Base-by-base conservation (phyloP, 2,329 filamentous ascomycete species). In the Raffaelea albimanens region DNA sequence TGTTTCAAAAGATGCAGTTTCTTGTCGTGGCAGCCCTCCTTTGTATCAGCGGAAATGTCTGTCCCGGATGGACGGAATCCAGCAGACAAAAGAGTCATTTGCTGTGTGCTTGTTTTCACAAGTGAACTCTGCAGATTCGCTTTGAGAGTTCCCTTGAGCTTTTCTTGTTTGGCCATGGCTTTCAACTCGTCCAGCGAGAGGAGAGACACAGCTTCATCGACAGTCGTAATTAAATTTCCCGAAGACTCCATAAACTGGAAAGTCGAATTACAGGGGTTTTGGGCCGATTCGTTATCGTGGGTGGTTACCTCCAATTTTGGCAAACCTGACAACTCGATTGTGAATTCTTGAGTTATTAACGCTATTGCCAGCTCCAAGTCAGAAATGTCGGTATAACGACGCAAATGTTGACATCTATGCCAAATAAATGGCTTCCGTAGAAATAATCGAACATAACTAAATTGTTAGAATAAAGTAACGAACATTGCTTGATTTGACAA, bases 181-280 rank as follows among this genome's bases (percentile, higher is more conserved):
- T 93, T 97, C 20, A 97, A 71, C 65, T 98, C 93, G 42, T 96
- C 89, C 0, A 97, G 69, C n/a, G 81, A 78, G 5, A 98, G 67
- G 1, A 97, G 69, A 1, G 83, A 80, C 0, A 87, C 85, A 3
- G 90, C 90, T 61, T 95, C 88, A 61, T 95, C 84, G 2, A 97
- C 66, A 1, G 81, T 84, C 5, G 72, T 82, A 51, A 97, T 89
- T 50, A 76, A 71, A 9, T 84, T 74, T 49, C 85, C 78, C 1
- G 85, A 93, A 10, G 74, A 70, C 63, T 96, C 88, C 3, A 87
- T 88, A 64, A 97, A 96, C 0, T 74, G 75, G 60, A 95, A 95
- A 0, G 57, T 8, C 34, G 18, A 38, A 8, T 10, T n/a, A 8
- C 14, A 16, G 5, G 7, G 7, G 18, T 38, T 19, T 7, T 8